Evolutionary conservation across 768 basidiomycete genomes (phyloP), one percentile per base, ranked within the genome.

Genomic region (Boletus patriciae): DNA sequence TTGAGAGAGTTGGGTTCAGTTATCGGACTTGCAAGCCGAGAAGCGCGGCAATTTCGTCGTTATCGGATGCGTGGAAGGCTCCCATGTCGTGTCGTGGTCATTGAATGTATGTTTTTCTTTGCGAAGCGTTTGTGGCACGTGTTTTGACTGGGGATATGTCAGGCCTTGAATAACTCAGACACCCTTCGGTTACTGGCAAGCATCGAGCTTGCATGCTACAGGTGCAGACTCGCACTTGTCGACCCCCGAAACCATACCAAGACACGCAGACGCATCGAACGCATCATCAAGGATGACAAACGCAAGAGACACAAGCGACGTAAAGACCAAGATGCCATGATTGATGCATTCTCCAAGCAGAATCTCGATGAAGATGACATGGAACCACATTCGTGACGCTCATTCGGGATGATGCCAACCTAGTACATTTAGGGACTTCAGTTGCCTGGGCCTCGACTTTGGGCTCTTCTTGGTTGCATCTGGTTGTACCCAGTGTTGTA

Each of bases 11-110:
- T 29, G 48, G 8, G 44, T 36, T 21, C 54, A 89, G 87, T 67
- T 77, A 23, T 83, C 83, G 55, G 86, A 92, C 67, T 73, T 92
- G 37, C 88, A 92, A 75, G 90, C 90, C 18, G 91, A 93, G 73
- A 90, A 89, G 73, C 82, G 91, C 60, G 91, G 91, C 50, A 92
- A 92, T 69, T 93, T 93, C 66, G 86, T 93, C 21, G 89, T 93
- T 27, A 82, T 93, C 52, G 86, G 88, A 42, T 88, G 87, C 53
- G 84, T 93, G 21, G 88, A 92, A 56, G 85, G 83, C 21, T 68
- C 78, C 40, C 83, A 81, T 41, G 90, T 93, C 40, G 77, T 92
- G 33, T 92, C 91, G 15, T 93, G 90, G 90, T 92, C 91, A 31
- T 69, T 92, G 57, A 92, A 92, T 66, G 90, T 90, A 63, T 54